A percentile compares a stretch with the other conserved stretches of the same genome.
Evolutionary conservation across 768 basidiomycete species (phyloP).

Genomic region (Guyanaporus albipodus): DNA sequence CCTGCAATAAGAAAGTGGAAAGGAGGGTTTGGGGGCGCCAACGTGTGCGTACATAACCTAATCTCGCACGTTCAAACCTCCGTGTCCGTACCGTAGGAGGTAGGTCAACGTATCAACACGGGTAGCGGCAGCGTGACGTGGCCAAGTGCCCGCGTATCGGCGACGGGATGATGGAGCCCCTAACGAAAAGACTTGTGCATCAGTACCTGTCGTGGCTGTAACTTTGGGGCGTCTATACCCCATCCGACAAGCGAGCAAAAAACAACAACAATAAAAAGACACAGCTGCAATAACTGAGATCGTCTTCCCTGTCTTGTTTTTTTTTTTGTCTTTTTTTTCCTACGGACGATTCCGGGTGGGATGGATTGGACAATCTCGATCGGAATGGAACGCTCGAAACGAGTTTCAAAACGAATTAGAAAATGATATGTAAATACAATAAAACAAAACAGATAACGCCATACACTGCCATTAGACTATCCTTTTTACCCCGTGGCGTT

Average conservation of each 20-base stretch:
- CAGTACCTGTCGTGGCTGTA: no score
- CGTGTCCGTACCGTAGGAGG: conserved; percentile 5
- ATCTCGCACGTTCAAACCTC: conserved; percentile 2
- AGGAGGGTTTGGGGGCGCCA: no score
- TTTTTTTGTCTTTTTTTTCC: not conserved
- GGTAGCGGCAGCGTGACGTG: conserved; percentile 16
- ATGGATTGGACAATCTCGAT: not conserved
- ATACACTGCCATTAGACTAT: not conserved
- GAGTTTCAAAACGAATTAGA: conserved; percentile 1
- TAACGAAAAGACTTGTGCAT: conserved; percentile 8
- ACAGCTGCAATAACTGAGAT: no score
- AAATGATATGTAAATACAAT: no score
- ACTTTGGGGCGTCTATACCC: no score
- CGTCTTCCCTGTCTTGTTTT: not conserved
- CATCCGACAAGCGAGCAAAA: no score
- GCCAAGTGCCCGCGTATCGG: conserved; percentile 11
- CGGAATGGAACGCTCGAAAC: not conserved
- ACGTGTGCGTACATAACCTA: conserved; percentile 12
- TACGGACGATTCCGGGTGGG: not conserved
- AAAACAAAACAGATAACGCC: no score
- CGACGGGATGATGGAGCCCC: not conserved
- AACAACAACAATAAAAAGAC: not conserved
- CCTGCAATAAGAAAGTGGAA: no score
- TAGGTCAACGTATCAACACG: conserved; percentile 19
- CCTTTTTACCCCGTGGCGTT: not conserved